phyloP scores from a whole-genome alignment of 2,329 filamentous ascomycete species.

The Cytospora mali region DNA sequence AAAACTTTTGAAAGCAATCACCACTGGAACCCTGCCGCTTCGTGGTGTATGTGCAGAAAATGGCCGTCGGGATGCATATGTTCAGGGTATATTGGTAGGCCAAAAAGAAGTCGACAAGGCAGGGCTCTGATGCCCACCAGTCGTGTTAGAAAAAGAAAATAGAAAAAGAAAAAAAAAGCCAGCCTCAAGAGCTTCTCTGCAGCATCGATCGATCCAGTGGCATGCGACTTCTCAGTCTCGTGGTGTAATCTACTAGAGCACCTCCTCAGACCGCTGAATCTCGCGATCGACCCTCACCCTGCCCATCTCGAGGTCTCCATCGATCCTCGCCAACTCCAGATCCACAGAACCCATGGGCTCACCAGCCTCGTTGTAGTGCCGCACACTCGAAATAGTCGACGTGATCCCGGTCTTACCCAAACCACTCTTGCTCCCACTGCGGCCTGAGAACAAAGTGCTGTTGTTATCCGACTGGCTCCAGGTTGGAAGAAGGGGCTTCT shows the following conservation, averaged over 20 bases:
- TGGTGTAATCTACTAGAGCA: slow-evolving; percentile 31
- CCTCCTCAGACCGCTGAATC: slow-evolving; percentile 39
- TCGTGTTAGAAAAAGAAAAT: no score
- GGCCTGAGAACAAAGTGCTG: slow-evolving; percentile 20
- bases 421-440: slow-evolving; percentile 25
- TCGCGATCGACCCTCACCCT: slow-evolving; percentile 37
- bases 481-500: slow-evolving; percentile 20
- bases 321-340: slow-evolving; percentile 39
- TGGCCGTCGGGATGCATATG: neutral
- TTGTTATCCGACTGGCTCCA: slow-evolving; percentile 25
- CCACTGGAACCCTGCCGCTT: neutral
- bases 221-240: neutral
- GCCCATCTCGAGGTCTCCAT: slow-evolving; percentile 31
- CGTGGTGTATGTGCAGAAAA: neutral
- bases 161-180: neutral
- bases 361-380: slow-evolving; percentile 33
- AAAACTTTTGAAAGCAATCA: neutral
- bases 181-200: neutral
- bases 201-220: no score
- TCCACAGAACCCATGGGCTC: slow-evolving; percentile 35
- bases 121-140: neutral
- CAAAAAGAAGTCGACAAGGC: neutral
- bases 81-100: neutral
- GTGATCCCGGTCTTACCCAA: slow-evolving; percentile 31
- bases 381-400: slow-evolving; percentile 14